These are phyloP conservation scores for Fusarium coicis DNA, from an alignment of 2,329 filamentous ascomycete genomes.

Conservation along the genomic window DNA sequence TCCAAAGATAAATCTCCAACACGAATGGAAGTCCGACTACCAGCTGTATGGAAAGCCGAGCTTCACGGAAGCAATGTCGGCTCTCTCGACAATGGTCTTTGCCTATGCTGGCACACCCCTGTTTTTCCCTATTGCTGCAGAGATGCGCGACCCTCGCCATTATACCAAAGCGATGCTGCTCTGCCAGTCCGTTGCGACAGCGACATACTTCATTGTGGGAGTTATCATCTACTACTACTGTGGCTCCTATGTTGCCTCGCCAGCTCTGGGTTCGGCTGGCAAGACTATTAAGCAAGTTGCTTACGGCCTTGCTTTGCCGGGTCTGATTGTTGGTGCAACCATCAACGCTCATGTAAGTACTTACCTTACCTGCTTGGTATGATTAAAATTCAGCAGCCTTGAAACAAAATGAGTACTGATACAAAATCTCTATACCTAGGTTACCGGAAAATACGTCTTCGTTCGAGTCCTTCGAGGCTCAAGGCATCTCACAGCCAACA, in stretches of 20 bases:
- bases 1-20: conserved; percentile 4
- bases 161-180: conserved; percentile 44
- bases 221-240: conserved; percentile 58
- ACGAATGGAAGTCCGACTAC: conserved; percentile 46
- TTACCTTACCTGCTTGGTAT: not conserved
- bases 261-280: conserved; percentile 59
- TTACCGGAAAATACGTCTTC: conserved; percentile 29
- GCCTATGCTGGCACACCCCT: conserved; percentile 51
- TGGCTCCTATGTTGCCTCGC: conserved; percentile 59
- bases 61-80: conserved; percentile 48
- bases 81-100: conserved; percentile 50
- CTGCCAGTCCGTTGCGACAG: conserved; percentile 44
- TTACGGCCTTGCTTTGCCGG: conserved; percentile 53
- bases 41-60: conserved; percentile 45
- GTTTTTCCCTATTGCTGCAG: conserved; percentile 48
- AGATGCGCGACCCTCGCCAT: conserved; percentile 46
- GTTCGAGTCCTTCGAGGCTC: conserved; percentile 43
- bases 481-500: conserved; percentile 46
- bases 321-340: conserved; percentile 41
- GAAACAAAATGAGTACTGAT: not conserved
- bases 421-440: not conserved
- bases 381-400: too few species aligned
- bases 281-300: conserved; percentile 54
- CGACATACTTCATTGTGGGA: conserved; percentile 50
- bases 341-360: conserved; percentile 43